Base-by-base conservation (phyloP, 306 rosid species). In the Lablab purpureus region DNA sequence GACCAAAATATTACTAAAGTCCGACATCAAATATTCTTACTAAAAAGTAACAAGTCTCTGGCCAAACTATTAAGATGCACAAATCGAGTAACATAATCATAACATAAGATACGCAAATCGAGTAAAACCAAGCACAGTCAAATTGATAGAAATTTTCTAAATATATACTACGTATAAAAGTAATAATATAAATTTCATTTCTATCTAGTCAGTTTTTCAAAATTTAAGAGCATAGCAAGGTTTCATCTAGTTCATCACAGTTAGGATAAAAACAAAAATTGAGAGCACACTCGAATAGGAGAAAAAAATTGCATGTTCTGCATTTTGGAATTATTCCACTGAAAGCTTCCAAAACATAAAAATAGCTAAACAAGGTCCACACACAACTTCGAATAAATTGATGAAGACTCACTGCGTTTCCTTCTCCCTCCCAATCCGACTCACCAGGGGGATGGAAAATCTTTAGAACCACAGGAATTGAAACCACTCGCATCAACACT, bases 381-480 rank as follows among this genome's bases (percentile, higher is more conserved):
- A 8, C 12, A 56, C 7, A 59, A 47, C 21, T 34, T 47, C 0
- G 4, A 19, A 22, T 13, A 60, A 46, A 27, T 6, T n/a, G n/a
- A n/a, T n/a, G n/a, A 11, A 37, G 13, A 71, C 28, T 62, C 13
- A 67, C 68, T 17, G 50, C 18, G 46, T 46, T 28, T 17, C 49
- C 47, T 17, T 71, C 14, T 43, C 22, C 55, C 50, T 34, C 45
- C 72, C 25, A 74, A 74, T 43, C 46, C 34, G 1, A 28, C 71
- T 28, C 58, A 41, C 13, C 8, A 23, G 58, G 18, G 34, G 58
- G 19, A 2, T 59, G 71, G 30, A 45, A 75, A 74, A 74, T 23
- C 52, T 43, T 10, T 9, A 25, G 58, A 36, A 41, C 36, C 67
- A 73, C 34, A 19, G 23, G 58, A 43, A 74, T 10, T 25, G 14